Percentiles rank a stretch among this genome's conserved stretches.
These are phyloP conservation scores for Trametes maxima DNA, from an alignment of 768 basidiomycete genomes.

Conservation along the genomic window DNA sequence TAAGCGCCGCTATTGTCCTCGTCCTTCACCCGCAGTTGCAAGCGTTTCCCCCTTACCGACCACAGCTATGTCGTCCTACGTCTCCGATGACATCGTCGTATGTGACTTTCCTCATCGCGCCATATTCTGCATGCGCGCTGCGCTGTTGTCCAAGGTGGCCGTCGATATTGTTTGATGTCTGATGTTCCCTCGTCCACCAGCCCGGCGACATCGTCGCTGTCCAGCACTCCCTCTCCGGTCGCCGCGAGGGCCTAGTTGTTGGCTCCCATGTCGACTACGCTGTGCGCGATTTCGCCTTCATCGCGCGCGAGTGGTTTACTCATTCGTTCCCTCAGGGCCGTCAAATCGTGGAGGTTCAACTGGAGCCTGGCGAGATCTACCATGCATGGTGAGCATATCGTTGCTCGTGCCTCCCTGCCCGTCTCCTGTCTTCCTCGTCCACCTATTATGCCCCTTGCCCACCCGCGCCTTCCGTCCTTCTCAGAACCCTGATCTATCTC, in stretches of 20 bases:
- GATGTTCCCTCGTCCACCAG: constrained; percentile 38
- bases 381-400: constrained; percentile 54
- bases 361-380: constrained; percentile 70
- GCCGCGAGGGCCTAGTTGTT: constrained; percentile 79
- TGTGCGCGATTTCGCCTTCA: constrained; percentile 45
- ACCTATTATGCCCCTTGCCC: background rate
- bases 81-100: constrained; percentile 40
- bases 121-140: background rate
- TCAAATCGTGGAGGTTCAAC: constrained; percentile 80
- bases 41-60: background rate
- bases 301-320: background rate
- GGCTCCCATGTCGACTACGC: constrained; percentile 71
- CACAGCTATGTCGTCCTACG: constrained; percentile 26
- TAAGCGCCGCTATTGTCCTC: constrained; percentile 11
- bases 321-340: constrained; percentile 57
- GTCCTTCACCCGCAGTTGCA: background rate
- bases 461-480: background rate
- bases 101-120: background rate
- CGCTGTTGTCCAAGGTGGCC: background rate
- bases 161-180: background rate
- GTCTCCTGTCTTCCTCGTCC: background rate
- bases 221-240: constrained; percentile 56
- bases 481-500: background rate
- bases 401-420: background rate
- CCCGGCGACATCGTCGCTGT: constrained; percentile 84